Evolutionary conservation across 2,329 filamentous ascomycete species (phyloP).

Genomic region (Rutstroemia sp.): DNA sequence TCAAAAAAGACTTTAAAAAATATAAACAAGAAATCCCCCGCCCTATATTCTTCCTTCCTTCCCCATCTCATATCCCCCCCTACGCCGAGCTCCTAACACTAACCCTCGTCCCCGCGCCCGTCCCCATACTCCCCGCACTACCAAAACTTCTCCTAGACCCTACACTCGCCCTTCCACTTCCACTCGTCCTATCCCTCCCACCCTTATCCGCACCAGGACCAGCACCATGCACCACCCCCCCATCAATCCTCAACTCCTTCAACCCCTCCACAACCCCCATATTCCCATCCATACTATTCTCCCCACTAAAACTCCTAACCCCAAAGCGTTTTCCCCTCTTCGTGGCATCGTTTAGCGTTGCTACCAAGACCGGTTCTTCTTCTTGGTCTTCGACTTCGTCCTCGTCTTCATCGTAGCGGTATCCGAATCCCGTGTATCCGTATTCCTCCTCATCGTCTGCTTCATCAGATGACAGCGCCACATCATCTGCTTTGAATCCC

Average conservation of each 20-base stretch:
- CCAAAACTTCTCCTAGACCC: not conserved
- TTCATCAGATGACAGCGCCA: not conserved
- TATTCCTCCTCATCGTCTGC: not conserved
- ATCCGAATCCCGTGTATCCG: not conserved
- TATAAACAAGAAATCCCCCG: no score
- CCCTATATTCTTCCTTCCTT: no score
- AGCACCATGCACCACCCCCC: not conserved
- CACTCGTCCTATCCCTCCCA: not conserved
- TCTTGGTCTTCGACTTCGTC: not conserved
- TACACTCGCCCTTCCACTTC: not conserved
- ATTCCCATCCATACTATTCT: not conserved
- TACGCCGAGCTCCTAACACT: not conserved
- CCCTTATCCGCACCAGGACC: not conserved
- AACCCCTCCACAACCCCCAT: not conserved
- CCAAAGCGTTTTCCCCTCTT: not conserved
- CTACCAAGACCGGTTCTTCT: not conserved
- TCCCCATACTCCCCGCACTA: not conserved
- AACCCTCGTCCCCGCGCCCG: not conserved
- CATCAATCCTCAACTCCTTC: not conserved
- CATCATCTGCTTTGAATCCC: not conserved
- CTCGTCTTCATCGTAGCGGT: not conserved
- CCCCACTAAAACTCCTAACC: conserved; percentile 1
- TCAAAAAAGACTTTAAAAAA: no score
- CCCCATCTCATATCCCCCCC: not conserved
- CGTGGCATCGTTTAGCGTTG: not conserved